phyloP scores from a whole-genome alignment of 176 grass and related monocot species.

The Zea luxurians region DNA sequence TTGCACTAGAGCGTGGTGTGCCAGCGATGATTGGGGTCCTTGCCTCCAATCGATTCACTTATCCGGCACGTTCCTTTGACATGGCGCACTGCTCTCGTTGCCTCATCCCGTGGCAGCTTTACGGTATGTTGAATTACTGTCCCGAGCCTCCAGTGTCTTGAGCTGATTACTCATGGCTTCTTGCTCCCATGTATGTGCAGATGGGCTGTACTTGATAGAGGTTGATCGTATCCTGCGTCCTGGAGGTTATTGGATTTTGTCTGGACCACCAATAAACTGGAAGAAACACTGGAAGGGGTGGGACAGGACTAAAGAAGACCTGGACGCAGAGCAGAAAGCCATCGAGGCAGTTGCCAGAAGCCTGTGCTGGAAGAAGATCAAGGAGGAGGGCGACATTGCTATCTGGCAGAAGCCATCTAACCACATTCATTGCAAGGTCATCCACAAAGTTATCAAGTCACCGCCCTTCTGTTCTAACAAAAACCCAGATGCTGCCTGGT shows the following conservation, averaged over 20 bases:
- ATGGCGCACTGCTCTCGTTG: conserved; percentile 97
- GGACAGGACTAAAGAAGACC: conserved; percentile 61
- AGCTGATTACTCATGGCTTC: conserved; percentile 13
- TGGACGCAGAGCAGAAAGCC: conserved; percentile 63
- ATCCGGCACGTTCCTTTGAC: conserved; percentile 88
- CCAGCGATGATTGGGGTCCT: conserved; percentile 90
- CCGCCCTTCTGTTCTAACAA: conserved; percentile 58
- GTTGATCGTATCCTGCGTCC: conserved; percentile 87
- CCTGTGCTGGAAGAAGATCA: conserved; percentile 94
- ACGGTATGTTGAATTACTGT: conserved; percentile 43
- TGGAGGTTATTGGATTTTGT: conserved; percentile 96
- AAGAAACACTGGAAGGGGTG: conserved; percentile 73
- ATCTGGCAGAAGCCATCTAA: conserved; percentile 95
- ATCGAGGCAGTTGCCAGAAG: conserved; percentile 68
- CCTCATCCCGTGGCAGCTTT: conserved; percentile 86
- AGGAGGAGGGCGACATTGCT: conserved; percentile 72
- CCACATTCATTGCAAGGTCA: conserved; percentile 71
- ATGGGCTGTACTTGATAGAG: conserved; percentile 82
- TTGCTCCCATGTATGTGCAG: conserved; percentile 38
- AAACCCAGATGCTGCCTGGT: conserved; percentile 86
- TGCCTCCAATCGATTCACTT: conserved; percentile 74
- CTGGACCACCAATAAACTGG: conserved; percentile 97
- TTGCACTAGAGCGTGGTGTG: conserved; percentile 90
- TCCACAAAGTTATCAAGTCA: conserved; percentile 56
- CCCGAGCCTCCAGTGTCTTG: background rate